Evolutionary conservation across 1,284 basidiomycete species (phyloP).

Genomic region (Austroboletus rostrupii): DNA sequence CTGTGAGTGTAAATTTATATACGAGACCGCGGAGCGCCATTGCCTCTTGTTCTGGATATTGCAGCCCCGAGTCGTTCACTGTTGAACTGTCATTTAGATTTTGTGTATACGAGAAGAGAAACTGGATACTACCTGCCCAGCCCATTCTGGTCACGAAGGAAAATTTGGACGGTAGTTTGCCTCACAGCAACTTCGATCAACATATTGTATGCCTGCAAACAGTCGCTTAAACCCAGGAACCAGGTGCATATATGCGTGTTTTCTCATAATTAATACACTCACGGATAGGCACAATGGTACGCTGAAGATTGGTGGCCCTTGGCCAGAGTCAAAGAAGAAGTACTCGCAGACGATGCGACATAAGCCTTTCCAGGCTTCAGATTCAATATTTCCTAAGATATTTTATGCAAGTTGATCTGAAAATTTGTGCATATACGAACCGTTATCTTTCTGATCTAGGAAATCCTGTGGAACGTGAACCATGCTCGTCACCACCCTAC

Average conservation of each 20-base stretch:
- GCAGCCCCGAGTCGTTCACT: conserved; percentile 34
- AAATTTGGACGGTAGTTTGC: conserved; percentile 28
- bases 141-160: conserved; percentile 30
- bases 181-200: conserved; percentile 31
- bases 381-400: conserved; percentile 11
- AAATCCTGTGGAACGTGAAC: conserved; percentile 28
- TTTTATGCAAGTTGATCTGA: neutral
- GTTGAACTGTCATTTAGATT: conserved; percentile 6
- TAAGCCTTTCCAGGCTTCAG: conserved; percentile 22
- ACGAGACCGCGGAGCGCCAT: neutral
- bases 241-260: conserved; percentile 29
- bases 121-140: conserved; percentile 35
- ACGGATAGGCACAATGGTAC: conserved; percentile 21
- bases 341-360: conserved; percentile 29
- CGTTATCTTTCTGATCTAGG: conserved; percentile 19
- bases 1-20: conserved; percentile 3
- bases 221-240: conserved; percentile 3
- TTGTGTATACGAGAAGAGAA: neutral
- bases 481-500: neutral
- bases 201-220: conserved; percentile 32
- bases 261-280: conserved; percentile 10
- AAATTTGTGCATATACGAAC: conserved; percentile 12
- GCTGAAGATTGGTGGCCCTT: conserved; percentile 12
- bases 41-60: conserved; percentile 33
- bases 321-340: conserved; percentile 27